Base-by-base conservation (phyloP, 257 asterid species). In the Ajuga chamaepitys region DNA sequence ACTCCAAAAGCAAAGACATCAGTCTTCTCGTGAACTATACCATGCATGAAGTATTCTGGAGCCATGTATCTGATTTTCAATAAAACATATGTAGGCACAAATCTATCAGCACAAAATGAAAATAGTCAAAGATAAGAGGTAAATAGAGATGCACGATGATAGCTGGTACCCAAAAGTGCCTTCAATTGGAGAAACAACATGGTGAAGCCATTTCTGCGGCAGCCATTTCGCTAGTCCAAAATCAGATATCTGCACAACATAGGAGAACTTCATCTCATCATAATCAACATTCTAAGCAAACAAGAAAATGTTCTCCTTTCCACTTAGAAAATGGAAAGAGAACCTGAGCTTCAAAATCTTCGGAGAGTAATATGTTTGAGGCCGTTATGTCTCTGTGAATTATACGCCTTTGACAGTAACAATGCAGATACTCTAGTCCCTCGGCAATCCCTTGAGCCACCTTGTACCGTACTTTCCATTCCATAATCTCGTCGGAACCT, bases 171-270 rank as follows among this genome's bases (percentile, higher is more conserved):
- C 98, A 54, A 93, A 93, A 70, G 98, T 93, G 78, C 98, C 98
- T 81, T 93, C 98, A 30, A 93, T 93, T 34, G 98, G 98, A 60
- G 96, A 93, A 60, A 89, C 98, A 13, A 87, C 82, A 62, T 89
- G 98, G 70, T 93, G 91, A 53, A 64, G 76, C 96, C 96, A 89
- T 70, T 84, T 89, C 52, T 93, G 91, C 0, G 98, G 98, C 9
- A 93, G 96, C 98, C 98, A 93, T 75, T 89, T 89, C 17, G 98
- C 97, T 16, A 93, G 78, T 55, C 98, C 98, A 8, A 89, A 93
- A 73, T 93, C 98, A 70, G 98, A 93, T 84, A 93, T 93, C 98
- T 92, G 81, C 85, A 72, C 11, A 25, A 44, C 18, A 47, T 7
- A 64, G 58, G 4, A 63, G 16, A 65, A 37, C 42, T 58, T 34